Base-by-base conservation (phyloP, 1,139 yeast genomes). In the Fermentozyma sake region DNA sequence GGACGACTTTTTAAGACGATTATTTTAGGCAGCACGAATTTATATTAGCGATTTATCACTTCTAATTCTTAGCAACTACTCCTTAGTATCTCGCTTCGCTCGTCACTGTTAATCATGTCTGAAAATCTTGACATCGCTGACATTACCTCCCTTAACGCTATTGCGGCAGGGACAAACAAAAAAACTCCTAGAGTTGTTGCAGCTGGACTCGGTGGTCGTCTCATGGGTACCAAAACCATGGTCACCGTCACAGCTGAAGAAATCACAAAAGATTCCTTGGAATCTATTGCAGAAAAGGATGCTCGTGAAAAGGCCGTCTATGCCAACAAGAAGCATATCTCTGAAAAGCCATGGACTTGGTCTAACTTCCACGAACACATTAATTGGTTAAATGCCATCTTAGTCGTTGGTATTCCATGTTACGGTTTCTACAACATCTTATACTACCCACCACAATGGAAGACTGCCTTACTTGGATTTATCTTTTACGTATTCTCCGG, bases 321-420 rank as follows among this genome's bases (percentile, higher is more conserved):
- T 43, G 54, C 62, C 29, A 61, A 64, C 31, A 61, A 58, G 38
- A 68, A 66, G 36, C 96, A 91, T 58, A 89, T 91, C 39, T 78
- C 91, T 26, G 98, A 93, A 57, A 79, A 82, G 64, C 95, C 96
- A 7, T 83, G 94, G 85, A 89, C 96, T 10, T 38, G 68, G 39
- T 39, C 65, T 35, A 91, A 91, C 66, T 89, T 96, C 93, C 65
- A 79, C 52, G 61, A 78, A 50, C 96, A 91, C 60, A 65, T 91
- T 53, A 91, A 91, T 64, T 91, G 98, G 98, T 68, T 93, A 47
- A 91, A 91, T 59, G 64, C 86, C 40, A 64, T 77, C n/a, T 67
- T 91, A 41, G 93, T 89, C 29, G 67, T 79, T 24, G 60, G 74
- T 14, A 59, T 89, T 32, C 99, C 99, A 8, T 32, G 64, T 3